Evolutionary conservation across 805 yeast genomes (phyloP).

Genomic region (Maudiozyma serrabonitensis): DNA sequence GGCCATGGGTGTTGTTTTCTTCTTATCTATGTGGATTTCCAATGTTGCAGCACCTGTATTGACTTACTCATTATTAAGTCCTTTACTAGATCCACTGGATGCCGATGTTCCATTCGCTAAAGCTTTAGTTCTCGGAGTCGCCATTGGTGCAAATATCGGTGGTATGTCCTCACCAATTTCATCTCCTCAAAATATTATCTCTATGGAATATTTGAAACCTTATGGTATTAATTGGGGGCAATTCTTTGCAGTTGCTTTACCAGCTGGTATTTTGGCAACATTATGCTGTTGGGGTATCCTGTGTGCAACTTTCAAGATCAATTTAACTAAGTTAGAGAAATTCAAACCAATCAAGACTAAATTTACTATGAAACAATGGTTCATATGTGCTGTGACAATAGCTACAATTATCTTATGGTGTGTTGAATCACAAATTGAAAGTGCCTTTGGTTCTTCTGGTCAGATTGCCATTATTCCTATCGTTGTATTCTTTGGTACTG

Average conservation of each 20-base stretch:
- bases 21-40: slow-evolving; percentile 89
- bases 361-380: slow-evolving; percentile 66
- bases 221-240: slow-evolving; percentile 67
- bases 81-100: slow-evolving; percentile 70
- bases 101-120: slow-evolving; percentile 71
- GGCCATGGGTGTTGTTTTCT: slow-evolving; percentile 76
- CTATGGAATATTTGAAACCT: slow-evolving; percentile 71
- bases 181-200: slow-evolving; percentile 91
- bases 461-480: slow-evolving; percentile 81
- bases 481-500: slow-evolving; percentile 81
- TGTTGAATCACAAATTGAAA: slow-evolving; percentile 61
- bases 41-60: slow-evolving; percentile 95
- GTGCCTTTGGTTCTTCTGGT: slow-evolving; percentile 84
- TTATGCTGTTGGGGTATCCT: slow-evolving; percentile 62
- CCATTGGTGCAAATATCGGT: slow-evolving; percentile 83
- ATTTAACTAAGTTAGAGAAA: slow-evolving; percentile 38
- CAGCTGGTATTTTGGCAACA: slow-evolving; percentile 57
- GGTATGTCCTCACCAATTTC: slow-evolving; percentile 97
- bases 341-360: slow-evolving; percentile 46
- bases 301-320: slow-evolving; percentile 44
- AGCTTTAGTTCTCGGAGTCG: slow-evolving; percentile 81
- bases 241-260: slow-evolving; percentile 85
- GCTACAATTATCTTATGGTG: slow-evolving; percentile 85
- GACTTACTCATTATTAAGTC: slow-evolving; percentile 79
- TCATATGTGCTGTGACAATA: slow-evolving; percentile 57